Base-by-base conservation (phyloP, 257 asterid species). In the Ajuga chamaepitys region DNA sequence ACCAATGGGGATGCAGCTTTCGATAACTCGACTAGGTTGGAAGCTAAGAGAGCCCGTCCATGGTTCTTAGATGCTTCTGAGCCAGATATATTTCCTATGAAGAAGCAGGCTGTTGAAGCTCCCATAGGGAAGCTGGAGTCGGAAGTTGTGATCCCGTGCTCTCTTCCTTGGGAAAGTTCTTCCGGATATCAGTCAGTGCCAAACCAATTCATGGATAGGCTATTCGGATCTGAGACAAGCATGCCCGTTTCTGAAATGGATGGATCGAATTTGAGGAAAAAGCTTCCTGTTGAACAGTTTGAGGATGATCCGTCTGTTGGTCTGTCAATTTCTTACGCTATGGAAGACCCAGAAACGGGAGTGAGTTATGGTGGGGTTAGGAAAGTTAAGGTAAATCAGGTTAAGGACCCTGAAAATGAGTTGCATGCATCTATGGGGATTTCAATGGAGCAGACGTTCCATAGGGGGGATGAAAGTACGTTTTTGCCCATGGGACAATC, bases 341-440 rank as follows among this genome's bases (percentile, higher is more conserved):
- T 84, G 70, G 97, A 83, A 66, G 87, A 86, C 60, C 66, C 82
- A 2, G 93, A 85, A 50, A 21, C 74, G 1, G 86, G 83, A 50
- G 61, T 78, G 20, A 79, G 78, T 71, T 88, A 75, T 62, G 83
- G 85, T 68, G 87, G 95, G 47, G 79, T 72, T 55, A 79, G 90
- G 46, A 85, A 87, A 78, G 87, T 79, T 57, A 89, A 81, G 78
- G 86, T 80, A 51, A 80, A 84, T 75, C 94, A 83, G 80, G 95
- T 80, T 54, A 85, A 84, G 79, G 91, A 87, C 64, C 69, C 90
- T 64, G 85, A 74, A 18, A 75, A 54, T 71, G 79, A 69, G 67
- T 52, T 82, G 57, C 79, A 75, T 67, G 44, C 75, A 13, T 68
- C 85, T 7, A 63, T 54, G 16, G 81, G 76, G 58, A 67, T 79